Percentiles rank a stretch among this genome's conserved stretches.
Conservation (phyloP, 306 rosid species). For the Trifolium pratense region DNA sequence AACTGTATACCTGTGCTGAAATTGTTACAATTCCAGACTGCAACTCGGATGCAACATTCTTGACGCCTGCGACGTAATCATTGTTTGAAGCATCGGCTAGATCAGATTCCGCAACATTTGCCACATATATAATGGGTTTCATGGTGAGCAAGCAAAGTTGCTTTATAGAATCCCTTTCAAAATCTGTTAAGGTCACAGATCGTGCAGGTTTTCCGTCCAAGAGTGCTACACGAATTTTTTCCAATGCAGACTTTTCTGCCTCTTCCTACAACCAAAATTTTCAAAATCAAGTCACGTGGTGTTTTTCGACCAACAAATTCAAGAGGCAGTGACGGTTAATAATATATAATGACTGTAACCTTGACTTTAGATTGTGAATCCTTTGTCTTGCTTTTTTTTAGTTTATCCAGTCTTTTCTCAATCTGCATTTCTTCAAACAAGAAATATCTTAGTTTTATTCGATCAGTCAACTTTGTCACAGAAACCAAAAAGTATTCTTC, state of each 20-base stretch:
- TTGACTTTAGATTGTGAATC: slow-evolving; percentile 84
- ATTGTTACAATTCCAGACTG: slow-evolving; percentile 83
- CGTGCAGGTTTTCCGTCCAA: slow-evolving; percentile 97
- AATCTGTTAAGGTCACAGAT: slow-evolving; percentile 80
- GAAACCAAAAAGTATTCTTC: no score
- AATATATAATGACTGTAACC: slow-evolving; percentile 52
- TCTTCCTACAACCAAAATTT: slow-evolving; percentile 72
- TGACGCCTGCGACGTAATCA: slow-evolving; percentile 67
- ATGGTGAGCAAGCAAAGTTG: slow-evolving; percentile 91
- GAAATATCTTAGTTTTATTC: no score
- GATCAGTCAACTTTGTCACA: no score
- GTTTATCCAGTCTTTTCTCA: slow-evolving; percentile 90
- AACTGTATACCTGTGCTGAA: slow-evolving; percentile 83
- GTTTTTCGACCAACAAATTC: slow-evolving; percentile 20
- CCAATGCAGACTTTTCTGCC: slow-evolving; percentile 83
- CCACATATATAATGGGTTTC: slow-evolving; percentile 89
- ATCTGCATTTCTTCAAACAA: slow-evolving; percentile 81
- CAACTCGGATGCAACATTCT: slow-evolving; percentile 72
- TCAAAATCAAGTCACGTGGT: slow-evolving; percentile 12
- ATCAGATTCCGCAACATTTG: slow-evolving; percentile 95
- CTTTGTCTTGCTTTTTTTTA: slow-evolving; percentile 85
- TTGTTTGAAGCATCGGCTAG: slow-evolving; percentile 75
- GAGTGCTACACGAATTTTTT: slow-evolving; percentile 74
- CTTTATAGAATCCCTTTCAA: slow-evolving; percentile 76
- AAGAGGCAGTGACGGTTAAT: background rate